Percentiles rank a stretch among this genome's conserved stretches.
phyloP scores from a whole-genome alignment of 768 basidiomycete genomes.

The Albatrellus ellisii region DNA sequence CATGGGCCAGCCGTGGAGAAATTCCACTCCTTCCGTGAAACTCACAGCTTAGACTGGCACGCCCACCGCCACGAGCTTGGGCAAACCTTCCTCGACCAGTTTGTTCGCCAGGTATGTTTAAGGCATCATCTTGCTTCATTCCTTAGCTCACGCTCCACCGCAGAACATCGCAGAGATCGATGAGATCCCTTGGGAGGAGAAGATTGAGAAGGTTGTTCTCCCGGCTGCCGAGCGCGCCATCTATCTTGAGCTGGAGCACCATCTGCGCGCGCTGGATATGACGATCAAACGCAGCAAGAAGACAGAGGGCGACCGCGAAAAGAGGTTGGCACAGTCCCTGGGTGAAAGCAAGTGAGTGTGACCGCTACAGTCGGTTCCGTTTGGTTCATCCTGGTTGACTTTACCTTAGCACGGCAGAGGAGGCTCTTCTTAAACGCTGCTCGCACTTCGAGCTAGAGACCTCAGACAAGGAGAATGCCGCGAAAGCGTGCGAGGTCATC shows the following conservation, averaged over 20 bases:
- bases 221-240: conserved; percentile 92
- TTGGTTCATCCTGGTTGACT: not conserved
- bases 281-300: conserved; percentile 53
- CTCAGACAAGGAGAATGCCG: conserved; percentile 53
- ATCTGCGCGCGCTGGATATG: conserved; percentile 85
- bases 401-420: conserved; percentile 60
- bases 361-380: too few relatives aligned
- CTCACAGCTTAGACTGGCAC: conserved; percentile 88
- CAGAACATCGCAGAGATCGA: conserved; percentile 95
- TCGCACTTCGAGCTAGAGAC: conserved; percentile 87
- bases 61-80: conserved; percentile 73
- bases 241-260: conserved; percentile 89
- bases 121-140: not conserved
- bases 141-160: not conserved
- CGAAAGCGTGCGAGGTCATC: conserved; percentile 89
- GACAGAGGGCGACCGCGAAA: conserved; percentile 70
- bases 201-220: conserved; percentile 52
- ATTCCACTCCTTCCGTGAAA: conserved; percentile 95
- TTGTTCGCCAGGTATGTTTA: conserved; percentile 65
- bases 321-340: conserved; percentile 73
- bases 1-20: conserved; percentile 60
- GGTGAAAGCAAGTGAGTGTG: conserved; percentile 58
- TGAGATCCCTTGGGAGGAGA: conserved; percentile 72
- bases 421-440: conserved; percentile 89
- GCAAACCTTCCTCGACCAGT: conserved; percentile 69